Conservation (phyloP, 495 filamentous ascomycete genomes). For the Daldinia decipiens region DNA sequence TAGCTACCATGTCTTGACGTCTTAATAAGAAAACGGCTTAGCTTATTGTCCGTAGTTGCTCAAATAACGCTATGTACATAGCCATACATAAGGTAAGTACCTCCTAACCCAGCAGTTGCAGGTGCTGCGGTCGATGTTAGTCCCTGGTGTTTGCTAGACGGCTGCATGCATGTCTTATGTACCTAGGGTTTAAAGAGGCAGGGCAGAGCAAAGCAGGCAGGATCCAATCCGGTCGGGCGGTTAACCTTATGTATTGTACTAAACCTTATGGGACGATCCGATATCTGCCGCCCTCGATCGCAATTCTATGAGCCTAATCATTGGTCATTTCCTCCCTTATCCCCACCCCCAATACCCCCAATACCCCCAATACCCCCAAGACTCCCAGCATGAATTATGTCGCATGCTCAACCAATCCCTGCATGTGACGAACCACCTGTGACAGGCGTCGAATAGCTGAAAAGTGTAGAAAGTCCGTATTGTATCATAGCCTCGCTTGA, state of each 20-base stretch:
- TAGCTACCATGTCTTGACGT: too few species aligned
- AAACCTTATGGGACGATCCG: constrained; percentile 36
- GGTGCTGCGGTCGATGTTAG: background rate
- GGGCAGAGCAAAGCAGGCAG: background rate
- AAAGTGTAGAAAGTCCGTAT: constrained; percentile 9
- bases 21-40: too few species aligned
- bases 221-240: constrained; percentile 20
- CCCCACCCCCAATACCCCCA: constrained; percentile 25
- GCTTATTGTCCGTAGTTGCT: too few species aligned
- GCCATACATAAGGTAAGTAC: too few species aligned
- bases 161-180: background rate
- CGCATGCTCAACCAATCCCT: constrained; percentile 43
- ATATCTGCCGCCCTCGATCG: constrained; percentile 1
- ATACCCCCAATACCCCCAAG: constrained; percentile 32
- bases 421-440: constrained; percentile 10
- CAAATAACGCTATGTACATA: too few species aligned
- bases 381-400: constrained; percentile 36
- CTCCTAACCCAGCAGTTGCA: background rate
- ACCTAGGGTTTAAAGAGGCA: background rate
- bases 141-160: background rate
- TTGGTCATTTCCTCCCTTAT: constrained; percentile 24
- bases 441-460: constrained; percentile 24
- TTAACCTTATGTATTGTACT: constrained; percentile 19
- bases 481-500: constrained; percentile 4
- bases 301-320: background rate